These are phyloP conservation scores for barley (Hordeum vulgare) DNA, from an alignment of 176 grass and related monocot species.

Conservation along the genomic window DNA sequence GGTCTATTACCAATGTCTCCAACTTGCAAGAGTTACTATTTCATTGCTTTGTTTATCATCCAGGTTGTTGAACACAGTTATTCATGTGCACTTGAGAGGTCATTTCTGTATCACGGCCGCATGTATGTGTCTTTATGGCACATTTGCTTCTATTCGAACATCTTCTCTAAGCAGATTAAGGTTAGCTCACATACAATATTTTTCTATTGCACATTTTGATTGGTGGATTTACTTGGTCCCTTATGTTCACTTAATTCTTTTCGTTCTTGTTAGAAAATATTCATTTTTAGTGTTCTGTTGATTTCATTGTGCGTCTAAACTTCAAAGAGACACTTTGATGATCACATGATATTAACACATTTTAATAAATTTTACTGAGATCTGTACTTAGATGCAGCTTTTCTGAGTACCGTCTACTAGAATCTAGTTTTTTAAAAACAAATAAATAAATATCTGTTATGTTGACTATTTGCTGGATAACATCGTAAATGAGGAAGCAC, in stretches of 20 bases:
- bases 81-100: conserved; percentile 97
- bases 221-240: not conserved
- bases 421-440: too few species aligned
- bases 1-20: not conserved
- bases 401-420: too few species aligned
- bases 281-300: not conserved
- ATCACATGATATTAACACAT: too few species aligned
- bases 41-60: conserved; percentile 10
- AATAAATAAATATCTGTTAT: too few species aligned
- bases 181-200: conserved; percentile 32
- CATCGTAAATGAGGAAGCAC: not conserved
- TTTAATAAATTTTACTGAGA: too few species aligned
- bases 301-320: not conserved
- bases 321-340: too few species aligned
- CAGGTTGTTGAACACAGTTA: conserved; percentile 84
- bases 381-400: too few species aligned
- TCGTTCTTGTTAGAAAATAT: conserved; percentile 12
- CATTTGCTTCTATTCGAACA: conserved; percentile 99
- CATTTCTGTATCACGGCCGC: conserved; percentile 92
- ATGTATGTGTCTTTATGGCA: conserved; percentile 99
- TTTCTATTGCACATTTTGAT: not conserved
- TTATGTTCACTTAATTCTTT: conserved; percentile 1
- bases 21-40: not conserved
- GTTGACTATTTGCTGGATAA: not conserved
- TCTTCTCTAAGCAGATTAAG: conserved; percentile 98